Base-by-base conservation (phyloP, 2,329 filamentous ascomycete genomes). In the Cladobotryum mycophilum region DNA sequence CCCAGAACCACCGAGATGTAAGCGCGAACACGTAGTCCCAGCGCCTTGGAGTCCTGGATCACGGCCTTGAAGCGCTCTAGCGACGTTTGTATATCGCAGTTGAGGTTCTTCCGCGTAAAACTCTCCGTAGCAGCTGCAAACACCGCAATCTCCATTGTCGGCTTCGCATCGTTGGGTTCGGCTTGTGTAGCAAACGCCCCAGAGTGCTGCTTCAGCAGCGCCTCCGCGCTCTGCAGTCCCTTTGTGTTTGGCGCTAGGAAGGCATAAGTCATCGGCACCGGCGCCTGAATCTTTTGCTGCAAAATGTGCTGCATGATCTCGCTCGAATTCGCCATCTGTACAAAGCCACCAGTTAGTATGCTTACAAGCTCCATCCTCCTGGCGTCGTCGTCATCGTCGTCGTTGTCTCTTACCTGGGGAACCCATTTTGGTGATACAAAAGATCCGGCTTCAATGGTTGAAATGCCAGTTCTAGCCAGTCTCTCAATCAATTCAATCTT, bases 381-480 rank as follows among this genome's bases (percentile, higher is more conserved):
- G 2, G 30, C 35, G 22, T 7, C 34, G 18, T 20, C 20, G 20
- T 7, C 34, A 25, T 18, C 35, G 22, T 7, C 34, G 18, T 20
- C 20, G 20, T 7, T 15, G 25, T 18, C 12, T 11, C 65, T 55
- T 60, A 89, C 81, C 76, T 93, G 89, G 3, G 89, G 89, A 45
- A 91, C 84, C 80, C 86, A 91, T 79, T 88, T 89, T 1, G 89
- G 87, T 43, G 86, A 81, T 9, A 95, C 89, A 62, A 95, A 89
- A 1, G 86, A 88, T 1, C 88, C 89, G 15, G 86, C 84, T 67
- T 95, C 89, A 55, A 95, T 92, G 3, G 83, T 83, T 5, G 73
- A 71, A 40, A 93, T 66, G 0, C 89, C 89, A 1, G 87, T 86
- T 55, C 72, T 71, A 34, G 83, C 80, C 54, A 95, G 71, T 53